Conservation (phyloP, 768 basidiomycete species). For the Leccinum olivaceopallidum region DNA sequence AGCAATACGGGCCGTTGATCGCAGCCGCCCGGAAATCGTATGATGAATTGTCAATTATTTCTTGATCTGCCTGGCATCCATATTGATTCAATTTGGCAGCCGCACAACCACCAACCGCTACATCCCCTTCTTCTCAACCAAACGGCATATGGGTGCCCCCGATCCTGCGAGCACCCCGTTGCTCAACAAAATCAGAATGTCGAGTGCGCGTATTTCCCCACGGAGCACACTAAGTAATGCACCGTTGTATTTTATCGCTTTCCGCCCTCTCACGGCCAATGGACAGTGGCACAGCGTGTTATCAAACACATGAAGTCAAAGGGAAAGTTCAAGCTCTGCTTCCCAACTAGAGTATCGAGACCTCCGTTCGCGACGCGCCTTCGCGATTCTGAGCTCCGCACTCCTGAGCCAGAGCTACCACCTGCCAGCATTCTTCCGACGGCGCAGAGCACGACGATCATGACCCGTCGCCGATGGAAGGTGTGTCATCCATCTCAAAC, state of each 20-base stretch:
- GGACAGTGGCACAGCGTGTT: constrained; percentile 28
- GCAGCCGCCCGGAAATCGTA: constrained; percentile 30
- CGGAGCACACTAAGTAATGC: constrained; percentile 23
- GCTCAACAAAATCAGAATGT: constrained; percentile 24
- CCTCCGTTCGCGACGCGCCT: constrained; percentile 20
- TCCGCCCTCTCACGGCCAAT: constrained; percentile 6
- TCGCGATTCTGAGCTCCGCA: constrained; percentile 10
- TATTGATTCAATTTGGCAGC: constrained; percentile 18
- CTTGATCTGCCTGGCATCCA: background rate
- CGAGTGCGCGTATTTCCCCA: constrained; percentile 17
- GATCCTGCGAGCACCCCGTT: constrained; percentile 8
- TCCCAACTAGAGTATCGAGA: constrained; percentile 18
- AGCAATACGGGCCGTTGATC: constrained; percentile 41
- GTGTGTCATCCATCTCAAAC: constrained; percentile 22
- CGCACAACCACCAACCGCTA: constrained; percentile 5
- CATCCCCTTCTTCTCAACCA: constrained; percentile 10
- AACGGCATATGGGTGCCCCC: constrained; percentile 11
- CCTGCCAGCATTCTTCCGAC: constrained; percentile 30
- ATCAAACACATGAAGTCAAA: constrained; percentile 30
- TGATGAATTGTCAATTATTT: constrained; percentile 24
- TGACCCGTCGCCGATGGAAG: constrained; percentile 36
- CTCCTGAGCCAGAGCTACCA: background rate
- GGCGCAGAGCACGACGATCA: constrained; percentile 28
- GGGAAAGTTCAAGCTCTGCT: constrained; percentile 24
- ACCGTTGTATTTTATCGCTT: background rate